phyloP scores from a whole-genome alignment of 208 protist genomes.

The Herpetomonas samuelpessoai region DNA sequence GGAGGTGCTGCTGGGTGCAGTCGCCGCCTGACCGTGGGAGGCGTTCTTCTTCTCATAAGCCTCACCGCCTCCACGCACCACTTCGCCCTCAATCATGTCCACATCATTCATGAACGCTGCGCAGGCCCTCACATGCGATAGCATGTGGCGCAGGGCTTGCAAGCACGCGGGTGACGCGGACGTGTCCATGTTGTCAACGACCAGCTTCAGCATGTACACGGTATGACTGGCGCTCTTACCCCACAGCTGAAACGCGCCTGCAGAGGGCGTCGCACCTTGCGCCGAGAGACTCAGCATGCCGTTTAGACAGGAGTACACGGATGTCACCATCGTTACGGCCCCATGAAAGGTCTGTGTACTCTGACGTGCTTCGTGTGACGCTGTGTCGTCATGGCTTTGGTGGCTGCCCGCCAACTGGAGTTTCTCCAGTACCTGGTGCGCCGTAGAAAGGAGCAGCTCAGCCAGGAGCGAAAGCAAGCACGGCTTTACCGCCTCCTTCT shows the following conservation, averaged over 20 bases:
- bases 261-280: not conserved
- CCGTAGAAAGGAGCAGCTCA: not conserved
- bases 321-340: not conserved
- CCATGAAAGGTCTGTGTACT: no score
- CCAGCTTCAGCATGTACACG: not conserved
- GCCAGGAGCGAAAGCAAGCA: not conserved
- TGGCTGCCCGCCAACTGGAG: not conserved
- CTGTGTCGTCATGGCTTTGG: no score
- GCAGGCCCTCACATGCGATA: not conserved
- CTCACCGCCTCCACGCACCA: no score
- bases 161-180: not conserved
- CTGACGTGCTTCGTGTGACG: no score
- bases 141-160: not conserved
- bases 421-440: not conserved
- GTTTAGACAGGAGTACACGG: not conserved
- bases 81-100: no score
- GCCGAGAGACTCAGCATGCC: not conserved
- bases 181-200: not conserved
- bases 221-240: not conserved
- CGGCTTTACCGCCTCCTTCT: not conserved
- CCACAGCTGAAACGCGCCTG: not conserved
- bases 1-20: no score
- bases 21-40: no score
- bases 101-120: not conserved
- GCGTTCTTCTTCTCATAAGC: no score